phyloP scores from a whole-genome alignment of 139 green algal species.

The Mychonastes homosphaera region DNA sequence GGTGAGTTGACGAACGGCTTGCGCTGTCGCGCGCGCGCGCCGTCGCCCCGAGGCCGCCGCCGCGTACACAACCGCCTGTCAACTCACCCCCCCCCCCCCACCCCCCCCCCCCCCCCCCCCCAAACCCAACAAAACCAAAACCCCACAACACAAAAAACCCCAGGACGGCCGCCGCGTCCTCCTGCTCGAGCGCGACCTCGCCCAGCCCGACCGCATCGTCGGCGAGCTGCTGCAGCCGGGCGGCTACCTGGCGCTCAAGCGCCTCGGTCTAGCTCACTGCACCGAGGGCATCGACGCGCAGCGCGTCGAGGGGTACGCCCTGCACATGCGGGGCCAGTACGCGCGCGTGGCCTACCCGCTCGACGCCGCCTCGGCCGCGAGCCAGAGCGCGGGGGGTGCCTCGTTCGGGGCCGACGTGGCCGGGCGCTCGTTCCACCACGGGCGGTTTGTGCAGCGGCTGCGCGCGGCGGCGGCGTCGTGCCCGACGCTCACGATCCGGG shows the following conservation, averaged over 20 bases:
- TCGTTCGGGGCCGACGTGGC: slow-evolving; percentile 63
- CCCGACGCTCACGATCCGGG: slow-evolving; percentile 52
- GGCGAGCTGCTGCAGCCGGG: slow-evolving; percentile 96
- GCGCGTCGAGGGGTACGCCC: slow-evolving; percentile 83
- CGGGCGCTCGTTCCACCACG: slow-evolving; percentile 90
- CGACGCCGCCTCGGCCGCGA: slow-evolving; percentile 42
- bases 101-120: too few species aligned
- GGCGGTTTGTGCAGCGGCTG: slow-evolving; percentile 87
- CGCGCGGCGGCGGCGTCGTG: slow-evolving; percentile 42
- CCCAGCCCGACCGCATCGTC: slow-evolving; percentile 95
- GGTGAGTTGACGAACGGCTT: slow-evolving; percentile 25
- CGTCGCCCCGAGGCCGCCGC: not conserved
- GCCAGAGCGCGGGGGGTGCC: too few species aligned
- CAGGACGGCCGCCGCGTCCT: slow-evolving; percentile 70
- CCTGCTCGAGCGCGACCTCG: slow-evolving; percentile 83
- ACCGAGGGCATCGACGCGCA: slow-evolving; percentile 81
- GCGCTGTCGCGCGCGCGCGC: not conserved
- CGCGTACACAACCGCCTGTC: not conserved
- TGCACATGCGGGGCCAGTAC: slow-evolving; percentile 81
- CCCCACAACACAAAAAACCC: not conserved
- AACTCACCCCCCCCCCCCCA: not conserved
- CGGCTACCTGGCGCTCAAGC: slow-evolving; percentile 82
- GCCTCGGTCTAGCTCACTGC: slow-evolving; percentile 73
- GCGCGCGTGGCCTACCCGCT: slow-evolving; percentile 74
- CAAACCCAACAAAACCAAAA: slow-evolving; percentile 6